phyloP scores from a whole-genome alignment of 164 flowering plant species.

The Stephania japonica region DNA sequence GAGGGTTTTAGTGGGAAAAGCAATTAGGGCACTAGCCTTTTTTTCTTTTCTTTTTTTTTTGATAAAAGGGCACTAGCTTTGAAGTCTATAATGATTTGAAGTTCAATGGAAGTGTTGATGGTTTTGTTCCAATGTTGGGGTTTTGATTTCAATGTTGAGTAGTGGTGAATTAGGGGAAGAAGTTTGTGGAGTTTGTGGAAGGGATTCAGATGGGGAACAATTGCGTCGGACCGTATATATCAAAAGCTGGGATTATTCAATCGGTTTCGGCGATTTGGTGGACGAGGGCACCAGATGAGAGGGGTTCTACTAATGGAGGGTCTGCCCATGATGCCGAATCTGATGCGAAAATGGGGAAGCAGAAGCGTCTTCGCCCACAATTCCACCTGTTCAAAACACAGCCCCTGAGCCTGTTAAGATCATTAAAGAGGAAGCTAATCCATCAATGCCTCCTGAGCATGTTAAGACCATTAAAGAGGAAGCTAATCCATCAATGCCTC shows the following conservation, averaged over 20 bases:
- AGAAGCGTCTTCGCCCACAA: slow-evolving; percentile 3
- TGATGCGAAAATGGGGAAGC: slow-evolving; percentile 10
- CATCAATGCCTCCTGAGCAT: no score
- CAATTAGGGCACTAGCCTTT: no score
- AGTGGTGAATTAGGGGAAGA: slow-evolving; percentile 7
- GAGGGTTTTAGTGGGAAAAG: no score
- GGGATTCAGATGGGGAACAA: slow-evolving; percentile 56
- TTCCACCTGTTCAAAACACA: slow-evolving; percentile 21
- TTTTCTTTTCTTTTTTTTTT: no score
- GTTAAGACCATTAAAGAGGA: no score
- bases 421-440: no score
- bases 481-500: no score
- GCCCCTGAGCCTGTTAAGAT: slow-evolving; percentile 27
- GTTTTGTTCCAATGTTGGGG: no score
- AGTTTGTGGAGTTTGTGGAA: slow-evolving; percentile 8
- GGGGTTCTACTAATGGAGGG: slow-evolving; percentile 13
- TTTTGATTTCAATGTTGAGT: no score
- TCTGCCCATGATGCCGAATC: slow-evolving; percentile 1
- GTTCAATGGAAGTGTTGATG: no score
- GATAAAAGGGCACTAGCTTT: no score
- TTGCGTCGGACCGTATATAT: slow-evolving; percentile 30
- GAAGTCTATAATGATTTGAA: no score
- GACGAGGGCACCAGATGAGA: slow-evolving; percentile 19
- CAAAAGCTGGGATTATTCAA: slow-evolving; percentile 35
- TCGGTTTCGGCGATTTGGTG: slow-evolving; percentile 41